Evolutionary conservation across 192 early-diverging fungal genomes (phyloP).

Genomic region (Coemansia javaensis): DNA sequence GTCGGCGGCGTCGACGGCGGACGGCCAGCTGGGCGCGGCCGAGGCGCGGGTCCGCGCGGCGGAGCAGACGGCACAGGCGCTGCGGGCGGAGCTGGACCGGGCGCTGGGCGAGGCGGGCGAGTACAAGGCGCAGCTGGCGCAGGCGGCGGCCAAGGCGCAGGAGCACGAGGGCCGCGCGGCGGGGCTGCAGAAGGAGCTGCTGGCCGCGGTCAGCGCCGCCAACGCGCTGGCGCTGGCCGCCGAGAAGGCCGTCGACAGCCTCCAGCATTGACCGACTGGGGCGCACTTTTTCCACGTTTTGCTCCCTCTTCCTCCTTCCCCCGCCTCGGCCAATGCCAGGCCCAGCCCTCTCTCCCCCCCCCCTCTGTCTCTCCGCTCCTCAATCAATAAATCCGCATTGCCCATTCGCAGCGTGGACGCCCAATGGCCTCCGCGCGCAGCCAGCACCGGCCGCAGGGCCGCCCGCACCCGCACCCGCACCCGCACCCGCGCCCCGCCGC

Average conservation of each 20-base stretch:
- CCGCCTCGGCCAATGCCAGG: too few relatives aligned
- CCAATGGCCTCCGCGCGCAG: conserved; percentile 1
- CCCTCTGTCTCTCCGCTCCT: too few relatives aligned
- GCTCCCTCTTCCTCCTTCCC: too few relatives aligned
- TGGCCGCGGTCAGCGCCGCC: conserved; percentile 22
- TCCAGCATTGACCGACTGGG: not conserved
- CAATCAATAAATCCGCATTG: too few relatives aligned
- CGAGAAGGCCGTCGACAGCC: conserved; percentile 33
- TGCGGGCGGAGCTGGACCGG: conserved; percentile 13
- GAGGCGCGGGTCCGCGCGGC: conserved; percentile 15
- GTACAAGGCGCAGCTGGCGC: conserved; percentile 12
- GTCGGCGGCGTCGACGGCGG: not conserved
- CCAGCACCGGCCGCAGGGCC: not conserved
- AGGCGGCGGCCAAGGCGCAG: conserved; percentile 8
- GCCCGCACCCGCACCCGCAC: not conserved
- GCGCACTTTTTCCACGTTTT: not conserved
- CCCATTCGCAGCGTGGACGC: too few relatives aligned
- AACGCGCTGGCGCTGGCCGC: conserved; percentile 35
- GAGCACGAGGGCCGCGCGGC: conserved; percentile 12
- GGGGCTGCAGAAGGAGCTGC: conserved; percentile 26
- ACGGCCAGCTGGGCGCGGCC: conserved; percentile 7
- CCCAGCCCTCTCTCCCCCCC: too few relatives aligned
- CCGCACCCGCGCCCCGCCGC: too few relatives aligned
- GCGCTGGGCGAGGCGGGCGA: conserved; percentile 15
- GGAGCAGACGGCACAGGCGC: conserved; percentile 6